Base-by-base conservation (phyloP, 225 moss, liverwort and hornwort genomes). In the Physcomitrium patens region DNA sequence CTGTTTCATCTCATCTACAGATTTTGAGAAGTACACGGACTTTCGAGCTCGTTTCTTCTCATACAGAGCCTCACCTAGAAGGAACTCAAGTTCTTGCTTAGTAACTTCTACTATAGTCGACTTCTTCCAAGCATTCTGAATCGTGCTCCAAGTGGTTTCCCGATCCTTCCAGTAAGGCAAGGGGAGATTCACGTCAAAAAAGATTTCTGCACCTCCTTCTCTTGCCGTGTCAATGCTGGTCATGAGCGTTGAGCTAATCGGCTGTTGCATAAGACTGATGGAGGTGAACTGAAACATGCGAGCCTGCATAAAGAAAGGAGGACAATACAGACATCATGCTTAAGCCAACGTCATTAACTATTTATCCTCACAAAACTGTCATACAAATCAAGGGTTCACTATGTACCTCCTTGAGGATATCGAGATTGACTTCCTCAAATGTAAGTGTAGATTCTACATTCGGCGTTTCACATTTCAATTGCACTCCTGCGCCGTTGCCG, bases 31-130 rank as follows among this genome's bases (percentile, higher is more conserved):
- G 61, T 99, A 99, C 2, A 73, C 81, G 8, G 97, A 90, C 60
- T 79, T 71, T 31, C 83, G 91, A 14, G 64, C 67, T 44, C 91
- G 81, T 23, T 82, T 87, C 67, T 72, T 68, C 77, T 85, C 82
- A 65, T 90, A 99, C 8, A 82, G 27, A 18, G 89, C 90, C 83
- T 99, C 97, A n/a, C 93, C 97, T 60, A 99, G 57, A 64, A 99
- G 83, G 67, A 99, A 99, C 79, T 99, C 97, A 63, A 99, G 70
- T 83, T 99, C 97, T n/a, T 99, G 91, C 79, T 91, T 99, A 8
- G 93, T 88, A 72, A 99, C 84, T 78, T 99, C 93, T 45, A 95
- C 73, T 79, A 99, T 91, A 17, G 80, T 99, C 5, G 97, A 74
- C 31, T 91, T 87, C 83, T 78, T 88, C 97, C 97, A 99, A 11